A percentile compares a stretch with the other conserved stretches of the same genome.
Conservation (phyloP, 305 asterid genomes). For the Stenogyne calaminthoides region DNA sequence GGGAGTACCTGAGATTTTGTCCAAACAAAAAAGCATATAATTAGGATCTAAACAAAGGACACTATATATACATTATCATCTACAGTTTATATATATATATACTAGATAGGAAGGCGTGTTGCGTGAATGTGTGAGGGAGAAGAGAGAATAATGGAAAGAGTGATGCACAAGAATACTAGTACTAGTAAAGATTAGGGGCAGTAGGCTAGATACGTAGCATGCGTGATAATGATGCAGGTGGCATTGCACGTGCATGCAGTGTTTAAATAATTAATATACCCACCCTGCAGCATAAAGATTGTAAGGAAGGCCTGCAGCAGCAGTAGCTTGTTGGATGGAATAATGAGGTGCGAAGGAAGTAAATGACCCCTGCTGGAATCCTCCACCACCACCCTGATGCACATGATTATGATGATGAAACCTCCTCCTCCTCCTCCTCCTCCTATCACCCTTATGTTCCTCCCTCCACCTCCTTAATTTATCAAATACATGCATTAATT, state of each 20-base stretch:
- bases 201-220: no score
- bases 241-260: constrained; percentile 46
- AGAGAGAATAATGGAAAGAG: no score
- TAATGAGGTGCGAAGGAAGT: constrained; percentile 60
- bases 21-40: constrained; percentile 26
- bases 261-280: not conserved
- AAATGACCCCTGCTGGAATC: constrained; percentile 36
- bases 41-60: no score
- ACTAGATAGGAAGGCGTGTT: no score
- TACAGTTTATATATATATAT: no score
- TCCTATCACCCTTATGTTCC: constrained; percentile 70
- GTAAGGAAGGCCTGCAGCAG: constrained; percentile 68
- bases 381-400: no score
- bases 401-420: not conserved
- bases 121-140: no score
- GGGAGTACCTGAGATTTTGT: constrained; percentile 68
- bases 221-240: not conserved
- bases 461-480: constrained; percentile 47
- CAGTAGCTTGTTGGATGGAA: constrained; percentile 48
- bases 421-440: constrained; percentile 40
- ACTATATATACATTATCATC: no score
- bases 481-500: not conserved
- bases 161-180: no score
- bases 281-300: constrained; percentile 55
- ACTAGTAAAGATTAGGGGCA: no score